Evolutionary conservation across 805 yeast species (phyloP), one percentile per base, ranked within the genome.

Genomic region (Yarrowia hollandica): DNA sequence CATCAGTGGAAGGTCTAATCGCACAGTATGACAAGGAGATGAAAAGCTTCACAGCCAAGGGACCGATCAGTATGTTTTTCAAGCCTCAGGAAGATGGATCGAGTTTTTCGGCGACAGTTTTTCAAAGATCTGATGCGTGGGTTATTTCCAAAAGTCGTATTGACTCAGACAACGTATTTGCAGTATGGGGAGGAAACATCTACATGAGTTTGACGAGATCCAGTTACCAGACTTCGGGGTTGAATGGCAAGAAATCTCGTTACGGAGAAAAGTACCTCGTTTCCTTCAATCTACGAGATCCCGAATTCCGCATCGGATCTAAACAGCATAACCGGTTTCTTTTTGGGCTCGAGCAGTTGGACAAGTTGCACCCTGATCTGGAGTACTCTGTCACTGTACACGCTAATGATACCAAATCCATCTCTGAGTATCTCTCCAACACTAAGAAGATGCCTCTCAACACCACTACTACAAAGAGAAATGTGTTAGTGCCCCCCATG

Each of bases 201-300:
- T 63, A 66, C 16, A 33, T 76, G 22, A 69, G 71, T 8, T 59
- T 75, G 12, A 66, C 74, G 9, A 58, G 66, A 9, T 71, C 67
- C 9, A 61, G 68, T 1, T 75, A 74, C 61, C 60, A 64, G 28
- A 61, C 63, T 33, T 66, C 74, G 0, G 79, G 79, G 0, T 62
- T 76, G 5, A 59, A 60, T 9, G 77, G 76, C 1, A 64, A 60
- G 14, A 59, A 60, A 38, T 65, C 75, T 1, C 63, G 59, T 2
- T 61, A 66, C 9, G 59, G 44, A 9, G 50, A 44, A 5, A 57
- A 39, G 12, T 52, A 52, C 9, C 34, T 35, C 22, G 18, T 38
- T 10, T 41, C 44, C 5, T 52, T 35, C 21, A 28, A 52, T 7
- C 22, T 52, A 4, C 22, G 59, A 18, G 54, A 55, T 19, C 58